Conservation (phyloP, 495 filamentous ascomycete species). For the Aspergillus nanangensis region DNA sequence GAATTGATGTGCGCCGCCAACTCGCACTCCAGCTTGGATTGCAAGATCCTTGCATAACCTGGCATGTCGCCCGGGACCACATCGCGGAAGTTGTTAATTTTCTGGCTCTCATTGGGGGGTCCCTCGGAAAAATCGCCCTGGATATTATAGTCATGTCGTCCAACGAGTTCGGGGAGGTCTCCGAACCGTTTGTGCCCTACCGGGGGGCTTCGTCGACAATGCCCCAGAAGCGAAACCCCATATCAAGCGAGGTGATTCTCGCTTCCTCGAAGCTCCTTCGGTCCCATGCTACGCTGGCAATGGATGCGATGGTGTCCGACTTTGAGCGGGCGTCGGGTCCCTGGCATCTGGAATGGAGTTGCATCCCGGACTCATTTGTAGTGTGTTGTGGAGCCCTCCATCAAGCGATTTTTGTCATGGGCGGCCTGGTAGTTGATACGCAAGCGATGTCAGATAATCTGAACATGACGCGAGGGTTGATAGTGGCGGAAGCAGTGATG, state of each 20-base stretch:
- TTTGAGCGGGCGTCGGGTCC: conserved; percentile 45
- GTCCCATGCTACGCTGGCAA: conserved; percentile 31
- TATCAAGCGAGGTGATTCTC: conserved; percentile 43
- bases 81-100: conserved; percentile 42
- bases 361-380: conserved; percentile 42
- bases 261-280: conserved; percentile 43
- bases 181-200: conserved; percentile 46
- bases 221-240: conserved; percentile 50
- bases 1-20: conserved; percentile 28
- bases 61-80: conserved; percentile 37
- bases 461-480: conserved; percentile 34
- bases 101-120: conserved; percentile 40
- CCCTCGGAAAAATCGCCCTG: conserved; percentile 43
- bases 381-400: conserved; percentile 33
- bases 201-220: conserved; percentile 46
- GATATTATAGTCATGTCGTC: conserved; percentile 48
- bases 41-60: conserved; percentile 34
- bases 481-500: conserved; percentile 49
- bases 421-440: conserved; percentile 37
- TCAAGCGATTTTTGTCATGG: conserved; percentile 38
- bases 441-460: conserved; percentile 39
- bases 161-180: conserved; percentile 43
- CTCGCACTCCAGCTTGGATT: conserved; percentile 28
- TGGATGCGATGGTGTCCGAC: conserved; percentile 46
- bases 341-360: conserved; percentile 48